Evolutionary conservation across 495 filamentous ascomycete species (phyloP), one percentile per base, ranked within the genome.

Genomic region (Annulohypoxylon moriforme): DNA sequence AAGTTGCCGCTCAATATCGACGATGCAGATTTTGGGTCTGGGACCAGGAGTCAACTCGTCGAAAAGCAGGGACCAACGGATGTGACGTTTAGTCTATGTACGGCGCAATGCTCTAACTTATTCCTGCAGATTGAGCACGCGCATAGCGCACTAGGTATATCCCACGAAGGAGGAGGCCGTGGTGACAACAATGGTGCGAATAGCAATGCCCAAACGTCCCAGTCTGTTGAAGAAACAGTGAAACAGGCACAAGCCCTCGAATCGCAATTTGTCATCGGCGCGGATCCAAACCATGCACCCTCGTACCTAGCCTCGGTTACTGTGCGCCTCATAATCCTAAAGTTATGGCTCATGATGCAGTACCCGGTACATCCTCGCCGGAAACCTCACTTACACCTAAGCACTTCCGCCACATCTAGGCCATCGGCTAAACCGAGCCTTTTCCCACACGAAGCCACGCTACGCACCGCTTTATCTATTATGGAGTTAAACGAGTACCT

Each of bases 11-110:
- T 87, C 33, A 93, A 93, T 67, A 79, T 94, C 71, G 86, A 94
- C 76, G 93, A 94, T 60, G 80, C 79, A 6, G 92, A 94, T 68
- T 82, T 96, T 13, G 80, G 80, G 10, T 89, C 89, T 0, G 82
- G 87, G 8, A 86, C 84, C 74, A 79, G 77, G 5, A 46, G 25
- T 78, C 80, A 77, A 18, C 88, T 91, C 0, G 52, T 66, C 25
- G 85, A 86, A 59, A 82, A 86, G 8, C 74, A 79, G 7, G 87
- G 85, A 18, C 87, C 81, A 55, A 93, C 92, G 1, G 91, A 93
- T 53, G 89, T 91, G 80, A 90, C 88, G 1, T 93, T 94, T 72
- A 84, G 82, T 57, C 76, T 94, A 4, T 90, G 25, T 85, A 86
- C 67, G 69, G 82, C 64, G 80, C 86, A 89, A 40, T 80, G 86